phyloP scores from a whole-genome alignment of 2,329 filamentous ascomycete genomes.

The Exophiala viscosa region DNA sequence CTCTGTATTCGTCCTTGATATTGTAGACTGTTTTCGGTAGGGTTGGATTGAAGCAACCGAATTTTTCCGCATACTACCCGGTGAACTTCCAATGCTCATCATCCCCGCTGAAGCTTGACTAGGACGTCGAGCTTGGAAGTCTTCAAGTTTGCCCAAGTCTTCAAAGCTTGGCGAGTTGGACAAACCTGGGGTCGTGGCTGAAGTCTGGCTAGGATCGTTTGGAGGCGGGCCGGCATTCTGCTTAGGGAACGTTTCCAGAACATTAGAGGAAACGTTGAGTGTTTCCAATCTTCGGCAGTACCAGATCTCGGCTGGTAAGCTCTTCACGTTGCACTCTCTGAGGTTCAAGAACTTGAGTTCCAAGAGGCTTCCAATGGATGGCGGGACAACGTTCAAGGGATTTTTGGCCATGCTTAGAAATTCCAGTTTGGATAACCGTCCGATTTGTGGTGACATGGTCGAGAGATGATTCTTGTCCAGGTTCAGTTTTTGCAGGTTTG shows the following conservation, averaged over 20 bases:
- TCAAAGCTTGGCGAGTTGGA: slow-evolving; percentile 70
- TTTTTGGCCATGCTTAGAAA: slow-evolving; percentile 95
- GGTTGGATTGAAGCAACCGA: slow-evolving; percentile 79
- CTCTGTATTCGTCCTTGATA: slow-evolving; percentile 63
- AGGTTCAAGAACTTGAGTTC: slow-evolving; percentile 85
- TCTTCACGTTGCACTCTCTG: slow-evolving; percentile 86
- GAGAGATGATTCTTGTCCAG: slow-evolving; percentile 96
- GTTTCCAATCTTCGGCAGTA: slow-evolving; percentile 86
- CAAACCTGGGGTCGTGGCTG: slow-evolving; percentile 45
- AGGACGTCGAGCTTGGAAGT: slow-evolving; percentile 65
- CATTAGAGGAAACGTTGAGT: slow-evolving; percentile 91
- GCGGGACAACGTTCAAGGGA: slow-evolving; percentile 74
- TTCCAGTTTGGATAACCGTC: slow-evolving; percentile 75
- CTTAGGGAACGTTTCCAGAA: slow-evolving; percentile 86
- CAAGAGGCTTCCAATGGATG: slow-evolving; percentile 80
- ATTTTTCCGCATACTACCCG: slow-evolving; percentile 66
- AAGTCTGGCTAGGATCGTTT: slow-evolving; percentile 51
- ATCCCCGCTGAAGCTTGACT: slow-evolving; percentile 78
- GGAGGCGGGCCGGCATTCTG: slow-evolving; percentile 64
- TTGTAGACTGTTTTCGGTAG: slow-evolving; percentile 78
- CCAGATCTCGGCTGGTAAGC: slow-evolving; percentile 91
- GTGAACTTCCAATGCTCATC: slow-evolving; percentile 71
- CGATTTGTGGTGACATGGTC: slow-evolving; percentile 79
- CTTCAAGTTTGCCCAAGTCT: slow-evolving; percentile 66
- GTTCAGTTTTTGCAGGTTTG: slow-evolving; percentile 80